Evolutionary conservation across 2,329 filamentous ascomycete genomes (phyloP).

Genomic region (Claviceps arundinis): DNA sequence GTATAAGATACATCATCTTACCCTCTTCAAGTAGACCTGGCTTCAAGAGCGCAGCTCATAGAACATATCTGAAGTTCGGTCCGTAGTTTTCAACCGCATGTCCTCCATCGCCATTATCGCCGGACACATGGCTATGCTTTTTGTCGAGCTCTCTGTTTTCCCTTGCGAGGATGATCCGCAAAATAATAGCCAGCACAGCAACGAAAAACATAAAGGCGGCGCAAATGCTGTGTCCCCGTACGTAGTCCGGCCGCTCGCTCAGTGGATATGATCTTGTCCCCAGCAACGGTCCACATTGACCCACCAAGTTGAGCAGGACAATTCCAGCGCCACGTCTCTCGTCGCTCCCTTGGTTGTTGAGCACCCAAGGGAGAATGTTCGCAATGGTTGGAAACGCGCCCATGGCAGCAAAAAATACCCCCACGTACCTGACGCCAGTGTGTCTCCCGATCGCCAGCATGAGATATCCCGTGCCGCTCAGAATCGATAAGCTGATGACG

Average conservation of each 20-base stretch:
- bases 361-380: constrained; percentile 5
- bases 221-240: constrained; percentile 4
- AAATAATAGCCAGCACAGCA: constrained; percentile 6
- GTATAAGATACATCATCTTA: neutral
- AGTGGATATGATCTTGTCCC: constrained; percentile 5
- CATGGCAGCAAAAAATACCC: constrained; percentile 3
- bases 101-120: neutral
- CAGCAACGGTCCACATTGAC: constrained; percentile 7
- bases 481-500: constrained; percentile 4
- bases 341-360: constrained; percentile 7
- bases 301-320: constrained; percentile 5
- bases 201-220: constrained; percentile 7
- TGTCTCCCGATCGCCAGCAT: constrained; percentile 3
- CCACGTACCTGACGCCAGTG: constrained; percentile 2
- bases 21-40: neutral
- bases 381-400: constrained; percentile 6
- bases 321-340: constrained; percentile 6
- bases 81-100: constrained; percentile 6
- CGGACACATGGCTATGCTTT: neutral
- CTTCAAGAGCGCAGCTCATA: neutral
- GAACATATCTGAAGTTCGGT: constrained; percentile 5
- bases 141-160: constrained; percentile 8
- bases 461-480: constrained; percentile 5
- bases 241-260: constrained; percentile 2
- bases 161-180: neutral